Base-by-base conservation (phyloP, 441 rosid genomes). In the Breynia disticha region DNA sequence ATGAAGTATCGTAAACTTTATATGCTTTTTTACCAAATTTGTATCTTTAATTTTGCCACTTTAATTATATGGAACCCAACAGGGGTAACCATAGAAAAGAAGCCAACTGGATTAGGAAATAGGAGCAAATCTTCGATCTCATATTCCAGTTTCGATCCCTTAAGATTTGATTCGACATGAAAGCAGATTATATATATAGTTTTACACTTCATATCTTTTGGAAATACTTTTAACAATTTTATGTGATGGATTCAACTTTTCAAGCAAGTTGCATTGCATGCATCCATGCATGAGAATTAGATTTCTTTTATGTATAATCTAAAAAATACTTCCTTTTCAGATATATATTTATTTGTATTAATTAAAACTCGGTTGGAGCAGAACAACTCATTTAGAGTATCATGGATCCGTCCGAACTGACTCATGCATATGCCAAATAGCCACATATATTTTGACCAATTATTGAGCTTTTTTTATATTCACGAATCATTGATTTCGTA, bases 161-260 rank as follows among this genome's bases (percentile, higher is more conserved):
- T 11, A 57, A 57, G 78, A 73, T 70, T 60, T 70, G 60, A 74
- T 74, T 70, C 78, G 3, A 19, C 18, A 44, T 54, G 20, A 35
- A 51, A 53, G 32, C 16, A 21, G 49, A 52, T 57, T 51, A 16
- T 42, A 21, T 37, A n/a, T 41, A 41, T 41, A 18, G 32, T 47
- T 52, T 55, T 35, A 20, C 13, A 55, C 18, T 39, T 14, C 50
- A 54, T 12, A 41, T 41, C 0, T 28, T 28, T 28, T 28, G 1
- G 35, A 41, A 41, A 1, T 41, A 41, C 15, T 41, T 41, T 41
- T 15, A 41, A 6, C 13, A 15, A 41, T 41, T 41, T 41, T 11
- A 41, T 41, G 3, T 41, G n/a, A 2, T 41, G 13, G 15, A 39
- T 39, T 41, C 44, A 41, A 13, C 44, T 41, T 41, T 41, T 11